Conservation (phyloP, 305 asterid species). For the Fraxinus velutina region DNA sequence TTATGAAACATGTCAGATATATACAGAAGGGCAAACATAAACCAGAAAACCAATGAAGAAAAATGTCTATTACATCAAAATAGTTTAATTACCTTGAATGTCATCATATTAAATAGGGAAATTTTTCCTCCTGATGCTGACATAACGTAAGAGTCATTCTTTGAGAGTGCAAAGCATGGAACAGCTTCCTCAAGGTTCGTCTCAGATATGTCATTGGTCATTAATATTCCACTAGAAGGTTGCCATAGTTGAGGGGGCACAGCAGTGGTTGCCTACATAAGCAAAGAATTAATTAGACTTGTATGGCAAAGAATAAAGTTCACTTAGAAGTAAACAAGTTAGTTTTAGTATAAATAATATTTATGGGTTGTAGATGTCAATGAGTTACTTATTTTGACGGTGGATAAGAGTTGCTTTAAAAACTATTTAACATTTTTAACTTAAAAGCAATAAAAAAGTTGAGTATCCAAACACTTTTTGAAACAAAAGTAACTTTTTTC, state of each 20-base stretch:
- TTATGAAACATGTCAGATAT: neutral
- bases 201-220: slow-evolving; percentile 49
- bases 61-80: neutral
- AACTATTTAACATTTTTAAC: neutral
- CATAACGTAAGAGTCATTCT: slow-evolving; percentile 49
- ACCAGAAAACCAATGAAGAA: neutral
- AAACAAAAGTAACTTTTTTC: neutral
- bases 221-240: slow-evolving; percentile 46
- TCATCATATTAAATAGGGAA: slow-evolving; percentile 48
- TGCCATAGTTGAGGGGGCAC: slow-evolving; percentile 53
- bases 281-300: neutral
- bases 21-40: neutral
- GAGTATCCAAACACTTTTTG: neutral
- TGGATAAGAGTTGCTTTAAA: neutral
- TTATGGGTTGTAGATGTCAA: neutral
- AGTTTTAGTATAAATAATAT: neutral
- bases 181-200: slow-evolving; percentile 51
- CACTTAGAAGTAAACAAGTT: neutral
- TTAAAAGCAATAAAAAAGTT: neutral
- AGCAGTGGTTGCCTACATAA: slow-evolving; percentile 37
- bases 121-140: slow-evolving; percentile 60
- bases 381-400: neutral
- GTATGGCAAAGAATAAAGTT: neutral
- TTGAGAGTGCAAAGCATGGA: slow-evolving; percentile 59
- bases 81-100: slow-evolving; percentile 40